These are phyloP conservation scores for Sarcodon aspratus DNA, from an alignment of 768 basidiomycete species.

Conservation along the genomic window DNA sequence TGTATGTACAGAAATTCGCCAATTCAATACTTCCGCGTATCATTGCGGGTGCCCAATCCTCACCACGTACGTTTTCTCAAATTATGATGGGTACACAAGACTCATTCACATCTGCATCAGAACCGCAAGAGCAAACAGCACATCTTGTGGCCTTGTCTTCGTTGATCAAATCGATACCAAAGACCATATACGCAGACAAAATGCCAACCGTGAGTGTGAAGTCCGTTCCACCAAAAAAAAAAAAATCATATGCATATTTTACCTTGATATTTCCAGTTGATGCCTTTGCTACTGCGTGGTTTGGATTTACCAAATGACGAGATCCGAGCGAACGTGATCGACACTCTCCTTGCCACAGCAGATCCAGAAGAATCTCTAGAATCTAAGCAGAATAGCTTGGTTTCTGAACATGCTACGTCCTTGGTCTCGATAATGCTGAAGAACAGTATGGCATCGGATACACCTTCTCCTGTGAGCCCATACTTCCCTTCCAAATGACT, in stretches of 20 bases:
- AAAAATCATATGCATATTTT: neutral
- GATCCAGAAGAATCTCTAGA: constrained; percentile 38
- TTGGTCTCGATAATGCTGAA: constrained; percentile 65
- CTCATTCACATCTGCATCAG: constrained; percentile 19
- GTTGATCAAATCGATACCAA: constrained; percentile 71
- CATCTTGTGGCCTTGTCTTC: constrained; percentile 78
- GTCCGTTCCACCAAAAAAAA: neutral
- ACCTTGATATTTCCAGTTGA: constrained; percentile 40
- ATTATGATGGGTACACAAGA: neutral
- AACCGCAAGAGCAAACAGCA: constrained; percentile 42
- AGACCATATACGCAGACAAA: constrained; percentile 57
- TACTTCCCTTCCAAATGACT: neutral
- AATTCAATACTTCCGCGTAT: constrained; percentile 62
- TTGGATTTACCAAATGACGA: constrained; percentile 65
- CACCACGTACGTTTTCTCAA: constrained; percentile 30
- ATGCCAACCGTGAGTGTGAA: constrained; percentile 40
- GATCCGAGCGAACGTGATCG: constrained; percentile 72
- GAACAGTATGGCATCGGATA: constrained; percentile 39
- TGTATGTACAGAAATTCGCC: constrained; percentile 70
- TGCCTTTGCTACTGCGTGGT: constrained; percentile 81
- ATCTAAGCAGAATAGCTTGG: constrained; percentile 19
- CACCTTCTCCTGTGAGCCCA: constrained; percentile 41
- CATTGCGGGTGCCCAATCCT: constrained; percentile 50
- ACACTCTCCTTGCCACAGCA: constrained; percentile 63
- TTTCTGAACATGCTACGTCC: constrained; percentile 62